Base-by-base conservation (phyloP, 208 protist genomes). In the Acanthamoeba sp. region DNA sequence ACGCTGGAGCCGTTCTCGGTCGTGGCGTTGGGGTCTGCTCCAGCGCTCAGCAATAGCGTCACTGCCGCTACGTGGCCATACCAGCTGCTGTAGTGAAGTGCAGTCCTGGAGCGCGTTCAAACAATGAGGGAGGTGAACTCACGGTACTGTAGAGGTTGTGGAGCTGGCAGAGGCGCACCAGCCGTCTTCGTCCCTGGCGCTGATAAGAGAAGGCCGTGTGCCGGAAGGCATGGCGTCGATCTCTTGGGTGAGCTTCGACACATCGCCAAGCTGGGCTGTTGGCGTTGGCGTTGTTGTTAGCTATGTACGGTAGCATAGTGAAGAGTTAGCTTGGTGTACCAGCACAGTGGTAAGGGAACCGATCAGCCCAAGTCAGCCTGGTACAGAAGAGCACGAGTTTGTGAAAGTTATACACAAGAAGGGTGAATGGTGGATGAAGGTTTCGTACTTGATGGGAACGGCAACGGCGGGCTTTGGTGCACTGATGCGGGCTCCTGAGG, bases 31-130 rank as follows among this genome's bases (percentile, higher is more conserved):
- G 78, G 78, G 27, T 87, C 78, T 1, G 78, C 78, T 9, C 40
- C 40, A 2, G 29, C 40, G 48, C 34, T 27, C n/a, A 87, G 78
- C 78, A 87, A 20, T 6, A 57, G 7, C 48, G 24, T 87, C 5
- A 87, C 78, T 6, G 78, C 78, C 18, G 22, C 78, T 1, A 36
- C 34, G 78, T 87, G 78, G 36, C 78, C 78, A 27, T 87, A 87
- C 78, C 78, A 87, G 27, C 78, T 87, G 40, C 42, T 36, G 48
- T 87, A 87, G 78, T 87, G 78, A 1, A 87, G 78, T 36, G 78
- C 78, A 2, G 78, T 59, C 78, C 78, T 87, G 34, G 9, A 36
- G 1, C 4, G 7, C 32, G 69, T 3, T 36, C 6, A 48, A 10
- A 14, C 42, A 48, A 48, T 48, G 42, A 14, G 42, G 3, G 32